phyloP scores from a whole-genome alignment of 139 green algal genomes.

The Chlorella sp. region DNA sequence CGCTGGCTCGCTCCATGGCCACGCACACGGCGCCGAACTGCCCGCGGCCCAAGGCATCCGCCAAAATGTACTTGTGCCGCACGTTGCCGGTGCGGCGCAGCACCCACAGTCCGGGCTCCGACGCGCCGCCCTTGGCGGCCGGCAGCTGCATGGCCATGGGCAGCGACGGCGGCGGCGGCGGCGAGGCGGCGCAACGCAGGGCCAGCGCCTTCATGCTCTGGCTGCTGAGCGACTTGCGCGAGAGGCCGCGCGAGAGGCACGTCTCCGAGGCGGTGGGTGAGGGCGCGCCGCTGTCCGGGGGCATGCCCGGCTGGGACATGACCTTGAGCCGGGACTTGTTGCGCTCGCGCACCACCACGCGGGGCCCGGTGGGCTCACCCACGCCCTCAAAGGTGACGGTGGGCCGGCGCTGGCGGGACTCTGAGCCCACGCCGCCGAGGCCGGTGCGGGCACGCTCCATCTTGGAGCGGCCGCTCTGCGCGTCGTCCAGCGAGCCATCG shows the following conservation, averaged over 20 bases:
- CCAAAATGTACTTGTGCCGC: constrained; percentile 7
- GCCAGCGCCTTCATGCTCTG: neutral
- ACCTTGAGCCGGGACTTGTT: constrained; percentile 1
- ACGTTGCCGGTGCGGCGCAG: constrained; percentile 11
- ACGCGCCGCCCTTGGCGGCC: constrained; percentile 3
- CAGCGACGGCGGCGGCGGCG: neutral
- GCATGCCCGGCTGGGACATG: neutral
- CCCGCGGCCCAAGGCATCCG: constrained; percentile 3
- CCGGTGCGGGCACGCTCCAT: no score
- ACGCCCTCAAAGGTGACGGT: neutral
- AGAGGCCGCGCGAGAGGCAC: neutral
- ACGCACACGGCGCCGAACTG: constrained; percentile 23
- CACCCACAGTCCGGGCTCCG: constrained; percentile 13
- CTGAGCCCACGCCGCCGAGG: no score
- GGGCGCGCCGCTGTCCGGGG: neutral
- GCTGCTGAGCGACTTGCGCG: neutral
- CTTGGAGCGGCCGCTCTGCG: no score
- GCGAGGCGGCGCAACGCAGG: no score
- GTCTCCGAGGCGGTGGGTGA: neutral
- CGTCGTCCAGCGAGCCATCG: no score
- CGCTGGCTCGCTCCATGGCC: constrained; percentile 8
- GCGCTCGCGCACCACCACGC: neutral
- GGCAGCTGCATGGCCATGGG: neutral
- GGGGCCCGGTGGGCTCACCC: neutral
- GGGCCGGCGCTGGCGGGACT: neutral